Conservation (phyloP, 306 rosid genomes). For the Acacia confusa region DNA sequence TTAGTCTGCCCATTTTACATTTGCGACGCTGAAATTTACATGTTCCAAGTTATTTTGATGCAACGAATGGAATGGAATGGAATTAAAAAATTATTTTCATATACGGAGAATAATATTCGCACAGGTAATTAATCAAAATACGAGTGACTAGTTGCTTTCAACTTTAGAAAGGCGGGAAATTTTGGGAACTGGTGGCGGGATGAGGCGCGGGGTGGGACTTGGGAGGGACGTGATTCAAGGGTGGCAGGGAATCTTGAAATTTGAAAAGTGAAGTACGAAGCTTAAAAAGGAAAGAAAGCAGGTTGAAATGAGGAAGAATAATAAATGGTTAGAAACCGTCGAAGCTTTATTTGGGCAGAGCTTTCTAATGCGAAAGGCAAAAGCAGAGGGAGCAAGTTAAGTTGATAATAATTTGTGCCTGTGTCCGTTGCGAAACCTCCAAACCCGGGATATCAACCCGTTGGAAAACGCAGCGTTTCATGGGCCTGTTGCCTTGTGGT, state of each 20-base stretch:
- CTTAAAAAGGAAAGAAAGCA: not conserved
- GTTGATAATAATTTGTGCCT: too few species aligned
- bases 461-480: not conserved
- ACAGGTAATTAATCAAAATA: not conserved
- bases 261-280: slow-evolving; percentile 8
- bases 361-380: not conserved
- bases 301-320: not conserved
- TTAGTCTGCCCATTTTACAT: not conserved
- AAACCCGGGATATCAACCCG: too few species aligned
- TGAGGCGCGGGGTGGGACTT: not conserved
- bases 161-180: not conserved
- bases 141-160: too few species aligned
- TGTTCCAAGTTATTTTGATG: not conserved
- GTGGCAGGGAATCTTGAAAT: slow-evolving; percentile 18
- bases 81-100: not conserved
- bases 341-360: slow-evolving; percentile 9
- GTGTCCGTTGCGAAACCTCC: too few species aligned
- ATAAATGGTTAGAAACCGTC: not conserved
- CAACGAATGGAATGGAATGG: not conserved
- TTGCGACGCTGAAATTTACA: not conserved
- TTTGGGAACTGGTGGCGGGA: not conserved
- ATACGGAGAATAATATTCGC: not conserved
- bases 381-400: not conserved
- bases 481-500: not conserved
- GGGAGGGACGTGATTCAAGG: not conserved